phyloP scores from a whole-genome alignment of 129 eudicot genomes.

The Escallonia rubra region DNA sequence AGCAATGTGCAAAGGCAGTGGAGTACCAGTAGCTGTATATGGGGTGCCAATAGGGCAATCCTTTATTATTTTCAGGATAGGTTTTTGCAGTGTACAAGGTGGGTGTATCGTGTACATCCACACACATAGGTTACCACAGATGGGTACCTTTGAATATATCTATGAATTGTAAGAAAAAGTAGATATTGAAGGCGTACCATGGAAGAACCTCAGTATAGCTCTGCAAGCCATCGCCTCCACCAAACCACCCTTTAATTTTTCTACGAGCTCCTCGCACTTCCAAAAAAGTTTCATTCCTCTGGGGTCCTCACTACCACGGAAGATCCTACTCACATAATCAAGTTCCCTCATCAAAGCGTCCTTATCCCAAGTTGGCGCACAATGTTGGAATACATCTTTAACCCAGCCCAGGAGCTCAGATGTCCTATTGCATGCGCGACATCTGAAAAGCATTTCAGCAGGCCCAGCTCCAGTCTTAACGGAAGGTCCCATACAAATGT shows the following conservation, averaged over 20 bases:
- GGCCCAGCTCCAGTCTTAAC: constrained; percentile 47
- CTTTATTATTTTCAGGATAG: no score
- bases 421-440: constrained; percentile 86
- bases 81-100: no score
- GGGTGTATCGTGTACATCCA: no score
- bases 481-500: constrained; percentile 76
- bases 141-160: no score
- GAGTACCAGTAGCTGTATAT: no score
- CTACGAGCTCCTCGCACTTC: constrained; percentile 75
- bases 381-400: constrained; percentile 83
- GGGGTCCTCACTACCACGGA: constrained; percentile 68
- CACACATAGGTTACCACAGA: no score
- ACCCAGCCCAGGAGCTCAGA: constrained; percentile 97
- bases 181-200: constrained; percentile 31
- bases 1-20: no score
- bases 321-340: constrained; percentile 77
- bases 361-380: constrained; percentile 83
- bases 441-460: constrained; percentile 83
- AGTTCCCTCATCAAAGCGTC: constrained; percentile 72
- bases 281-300: constrained; percentile 69
- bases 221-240: constrained; percentile 61
- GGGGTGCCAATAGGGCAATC: no score
- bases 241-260: constrained; percentile 55
- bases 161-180: no score
- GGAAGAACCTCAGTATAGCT: constrained; percentile 56